These are phyloP conservation scores for Pyrenochaeta sp. DNA, from an alignment of 2,329 filamentous ascomycete species.

Conservation along the genomic window DNA sequence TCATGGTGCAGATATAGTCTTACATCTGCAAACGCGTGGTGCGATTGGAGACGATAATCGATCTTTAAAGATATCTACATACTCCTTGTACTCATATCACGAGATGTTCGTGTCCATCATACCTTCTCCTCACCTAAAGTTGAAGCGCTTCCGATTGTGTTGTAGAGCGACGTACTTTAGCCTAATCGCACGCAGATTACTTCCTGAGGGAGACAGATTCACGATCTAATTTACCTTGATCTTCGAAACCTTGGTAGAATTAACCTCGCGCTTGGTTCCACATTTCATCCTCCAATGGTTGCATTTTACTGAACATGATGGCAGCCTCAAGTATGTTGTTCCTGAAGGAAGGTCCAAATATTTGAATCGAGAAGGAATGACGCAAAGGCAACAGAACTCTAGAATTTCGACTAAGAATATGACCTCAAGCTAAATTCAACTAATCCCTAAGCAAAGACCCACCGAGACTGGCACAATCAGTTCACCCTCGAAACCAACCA, in stretches of 20 bases:
- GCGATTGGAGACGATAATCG: neutral
- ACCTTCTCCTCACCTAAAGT: constrained; percentile 1
- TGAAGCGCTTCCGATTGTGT: neutral
- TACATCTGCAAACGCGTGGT: too few species aligned
- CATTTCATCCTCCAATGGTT: constrained; percentile 1
- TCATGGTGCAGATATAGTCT: too few species aligned
- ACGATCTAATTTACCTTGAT: neutral
- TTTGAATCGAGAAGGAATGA: too few species aligned
- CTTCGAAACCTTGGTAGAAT: neutral
- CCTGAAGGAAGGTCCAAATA: too few species aligned
- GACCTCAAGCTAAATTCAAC: too few species aligned
- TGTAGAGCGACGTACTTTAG: constrained; percentile 1
- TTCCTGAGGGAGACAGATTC: neutral
- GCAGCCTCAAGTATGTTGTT: too few species aligned
- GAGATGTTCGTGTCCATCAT: neutral
- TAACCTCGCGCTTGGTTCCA: neutral
- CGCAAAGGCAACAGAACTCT: too few species aligned
- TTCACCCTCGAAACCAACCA: too few species aligned
- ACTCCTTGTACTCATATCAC: neutral
- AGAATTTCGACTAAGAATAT: too few species aligned
- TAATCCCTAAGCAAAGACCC: too few species aligned
- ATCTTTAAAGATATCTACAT: neutral
- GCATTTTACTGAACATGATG: too few species aligned
- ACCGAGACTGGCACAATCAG: too few species aligned
- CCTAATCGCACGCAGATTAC: constrained; percentile 2